A percentile compares a stretch with the other conserved stretches of the same genome.
These are phyloP conservation scores for Acer yangbiense DNA, from an alignment of 345 rosid species.

Conservation along the genomic window DNA sequence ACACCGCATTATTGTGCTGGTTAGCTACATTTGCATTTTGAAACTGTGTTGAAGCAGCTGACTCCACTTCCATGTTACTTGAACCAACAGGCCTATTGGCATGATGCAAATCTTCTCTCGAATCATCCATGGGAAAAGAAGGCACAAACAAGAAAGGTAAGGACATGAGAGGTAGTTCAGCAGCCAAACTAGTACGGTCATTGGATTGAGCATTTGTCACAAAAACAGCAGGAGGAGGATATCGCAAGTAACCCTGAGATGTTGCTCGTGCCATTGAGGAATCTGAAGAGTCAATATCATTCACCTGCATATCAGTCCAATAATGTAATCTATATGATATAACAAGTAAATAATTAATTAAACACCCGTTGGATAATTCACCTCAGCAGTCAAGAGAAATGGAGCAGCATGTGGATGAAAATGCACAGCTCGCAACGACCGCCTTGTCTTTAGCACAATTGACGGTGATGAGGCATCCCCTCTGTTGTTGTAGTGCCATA, in stretches of 20 bases:
- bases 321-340: constrained; percentile 41
- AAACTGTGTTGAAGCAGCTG: constrained; percentile 30
- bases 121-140: constrained; percentile 48
- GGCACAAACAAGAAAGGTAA: constrained; percentile 56
- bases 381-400: constrained; percentile 88
- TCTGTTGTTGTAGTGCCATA: constrained; percentile 68
- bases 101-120: constrained; percentile 41
- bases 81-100: constrained; percentile 39
- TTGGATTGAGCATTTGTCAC: constrained; percentile 56
- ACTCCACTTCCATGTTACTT: constrained; percentile 41
- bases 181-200: constrained; percentile 43
- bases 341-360: constrained; percentile 22
- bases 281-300: constrained; percentile 86
- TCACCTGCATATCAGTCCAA: constrained; percentile 76
- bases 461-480: constrained; percentile 66
- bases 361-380: constrained; percentile 37
- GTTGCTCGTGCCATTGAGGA: constrained; percentile 71
- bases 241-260: constrained; percentile 65
- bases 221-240: constrained; percentile 75
- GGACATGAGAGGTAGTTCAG: constrained; percentile 61
- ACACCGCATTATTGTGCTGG: constrained; percentile 33
- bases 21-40: constrained; percentile 43
- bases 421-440: constrained; percentile 85
- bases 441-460: constrained; percentile 71
- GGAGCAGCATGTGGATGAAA: constrained; percentile 82